These are phyloP conservation scores for Neurospora terricola DNA, from an alignment of 495 filamentous ascomycete species.

Conservation along the genomic window DNA sequence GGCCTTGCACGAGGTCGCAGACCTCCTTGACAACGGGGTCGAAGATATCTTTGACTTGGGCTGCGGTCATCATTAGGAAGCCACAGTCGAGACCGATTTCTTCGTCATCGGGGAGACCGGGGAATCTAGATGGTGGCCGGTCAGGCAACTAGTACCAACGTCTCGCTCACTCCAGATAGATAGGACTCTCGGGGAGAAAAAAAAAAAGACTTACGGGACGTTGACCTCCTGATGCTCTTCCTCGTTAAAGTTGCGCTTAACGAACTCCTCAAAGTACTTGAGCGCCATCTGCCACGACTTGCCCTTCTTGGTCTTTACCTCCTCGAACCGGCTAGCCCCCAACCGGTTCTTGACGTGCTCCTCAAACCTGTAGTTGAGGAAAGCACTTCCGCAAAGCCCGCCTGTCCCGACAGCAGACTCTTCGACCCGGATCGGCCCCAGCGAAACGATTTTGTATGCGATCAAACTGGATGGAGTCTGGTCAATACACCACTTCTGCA, in stretches of 20 bases:
- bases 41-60: slow-evolving; percentile 53
- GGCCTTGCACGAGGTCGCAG: slow-evolving; percentile 48
- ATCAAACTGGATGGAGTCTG: slow-evolving; percentile 41
- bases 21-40: slow-evolving; percentile 57
- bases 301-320: slow-evolving; percentile 47
- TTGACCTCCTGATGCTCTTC: slow-evolving; percentile 61
- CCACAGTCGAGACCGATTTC: slow-evolving; percentile 52
- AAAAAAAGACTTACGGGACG: slow-evolving; percentile 39
- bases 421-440: slow-evolving; percentile 48
- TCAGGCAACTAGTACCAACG: neutral
- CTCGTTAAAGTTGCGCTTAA: slow-evolving; percentile 67
- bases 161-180: neutral
- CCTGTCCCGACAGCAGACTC: slow-evolving; percentile 60
- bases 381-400: slow-evolving; percentile 57
- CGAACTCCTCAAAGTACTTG: slow-evolving; percentile 54
- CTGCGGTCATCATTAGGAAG: slow-evolving; percentile 51
- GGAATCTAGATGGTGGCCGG: slow-evolving; percentile 36
- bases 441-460: slow-evolving; percentile 52
- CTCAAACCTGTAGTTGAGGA: slow-evolving; percentile 61
- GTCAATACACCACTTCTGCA: slow-evolving; percentile 16
- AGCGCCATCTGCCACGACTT: slow-evolving; percentile 69
- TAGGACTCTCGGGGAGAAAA: neutral
- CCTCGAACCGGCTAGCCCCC: slow-evolving; percentile 48
- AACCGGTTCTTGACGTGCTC: slow-evolving; percentile 52
- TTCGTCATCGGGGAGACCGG: slow-evolving; percentile 60